Evolutionary conservation across 192 early-diverging fungal species (phyloP), one percentile per base, ranked within the genome.

Genomic region (Umbelopsis sp.): DNA sequence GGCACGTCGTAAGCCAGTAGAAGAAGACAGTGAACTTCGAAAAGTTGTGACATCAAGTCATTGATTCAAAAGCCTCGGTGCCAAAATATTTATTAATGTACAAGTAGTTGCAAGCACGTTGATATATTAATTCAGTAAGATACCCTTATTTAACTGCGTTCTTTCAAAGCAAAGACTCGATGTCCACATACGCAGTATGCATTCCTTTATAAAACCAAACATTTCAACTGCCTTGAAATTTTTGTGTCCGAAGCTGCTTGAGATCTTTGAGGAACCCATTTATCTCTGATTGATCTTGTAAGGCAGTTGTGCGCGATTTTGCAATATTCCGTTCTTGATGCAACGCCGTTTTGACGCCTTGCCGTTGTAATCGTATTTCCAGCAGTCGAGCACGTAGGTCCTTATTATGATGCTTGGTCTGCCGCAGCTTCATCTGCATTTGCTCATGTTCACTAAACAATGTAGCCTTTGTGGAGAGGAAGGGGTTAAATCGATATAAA

Each of bases 371-470:
- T 18, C 55, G 55, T 13, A 35, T 35, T 35, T 61, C 55, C 25
- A 61, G 30, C 25, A 61, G 55, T 16, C 25, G 55, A 18, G 55
- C 55, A 23, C 55, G 55, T 25, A 61, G 27, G 27, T 61, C 27
- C 30, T 61, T 61, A 18, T 61, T 61, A 25, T 61, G 55, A 30
- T 61, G 27, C 18, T 61, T 61, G 30, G 30, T 61, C 55, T 61
- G 55, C 12, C 55, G 55, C 18, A 61, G 30, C 13, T 61, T 61
- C 30, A 27, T 15, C 27, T 61, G 55, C 55, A 61, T 35, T 25
- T 61, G 55, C 4, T 61, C 55, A 61, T 61, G 55, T 30, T 61
- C 55, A 18, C 55, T 61, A 30, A 27, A 61, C 18, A 61, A 35
- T 11, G 30, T 61, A 27, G 55, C 55, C 55, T 61, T 7, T 35